Evolutionary conservation across 441 rosid species (phyloP), one percentile per base, ranked within the genome.

Genomic region (Viola pubescens): DNA sequence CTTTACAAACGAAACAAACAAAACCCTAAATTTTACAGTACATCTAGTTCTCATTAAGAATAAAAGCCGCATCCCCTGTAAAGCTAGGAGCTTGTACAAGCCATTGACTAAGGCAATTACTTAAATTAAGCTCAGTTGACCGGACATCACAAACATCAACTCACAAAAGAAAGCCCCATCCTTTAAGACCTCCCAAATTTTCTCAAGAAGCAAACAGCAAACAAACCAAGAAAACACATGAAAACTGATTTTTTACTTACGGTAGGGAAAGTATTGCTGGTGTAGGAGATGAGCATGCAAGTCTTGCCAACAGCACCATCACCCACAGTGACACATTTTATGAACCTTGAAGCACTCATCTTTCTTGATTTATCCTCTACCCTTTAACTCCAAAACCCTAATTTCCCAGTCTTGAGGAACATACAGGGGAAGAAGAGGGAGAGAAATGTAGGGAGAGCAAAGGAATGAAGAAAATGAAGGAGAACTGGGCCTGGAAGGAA

Each of bases 301-400:
- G 98, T 91, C 76, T 91, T 91, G 58, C 98, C 98, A 63, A 91
- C 98, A 61, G 98, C 98, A 40, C 98, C 98, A 63, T 91, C 98
- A 39, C 98, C 98, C 70, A 89, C 97, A 0, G 97, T 89, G 57
- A 89, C 97, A 68, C 97, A 89, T 78, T 89, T 89, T 34, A 89
- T 89, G 83, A 89, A 89, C 79, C 88, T 85, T 39, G 97, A 89
- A 40, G 84, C 91, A 73, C 92, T 87, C 97, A 89, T 89, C 51
- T 71, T 53, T 40, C 2, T 43, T 39, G 53, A 62, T 44, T 16
- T 63, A 60, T 55, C 40, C 12, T 52, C 19, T 48, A 57, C 38
- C 46, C 45, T 53, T 53, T 61, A 66, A 54, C 54, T 52, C 51
- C 48, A 62, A 69, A 60, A 62, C 45, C 77, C 56, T 65, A 58